These are phyloP conservation scores for Hymenoscyphus scutula DNA, from an alignment of 2,329 filamentous ascomycete species.

Conservation along the genomic window DNA sequence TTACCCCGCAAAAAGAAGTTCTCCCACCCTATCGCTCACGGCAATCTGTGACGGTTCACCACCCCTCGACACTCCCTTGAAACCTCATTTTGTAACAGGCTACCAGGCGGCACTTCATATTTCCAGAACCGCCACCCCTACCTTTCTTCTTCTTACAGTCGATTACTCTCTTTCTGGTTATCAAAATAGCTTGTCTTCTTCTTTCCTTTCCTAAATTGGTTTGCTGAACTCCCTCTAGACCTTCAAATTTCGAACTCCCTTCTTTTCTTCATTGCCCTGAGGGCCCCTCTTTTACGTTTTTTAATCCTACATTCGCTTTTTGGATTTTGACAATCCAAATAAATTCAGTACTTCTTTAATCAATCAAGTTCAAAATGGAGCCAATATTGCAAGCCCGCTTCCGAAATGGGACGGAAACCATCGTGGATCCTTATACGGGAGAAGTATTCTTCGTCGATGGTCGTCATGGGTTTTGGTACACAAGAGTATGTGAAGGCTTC, in stretches of 20 bases:
- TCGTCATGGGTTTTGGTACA: slow-evolving; percentile 40
- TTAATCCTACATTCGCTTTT: not conserved
- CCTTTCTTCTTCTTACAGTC: not conserved
- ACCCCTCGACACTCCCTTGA: not conserved
- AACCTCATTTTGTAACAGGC: slow-evolving; percentile 1
- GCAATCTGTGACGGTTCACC: not conserved
- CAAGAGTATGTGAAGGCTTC: slow-evolving; percentile 35
- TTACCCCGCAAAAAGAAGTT: not conserved
- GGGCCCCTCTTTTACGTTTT: not conserved
- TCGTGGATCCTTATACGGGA: slow-evolving; percentile 7
- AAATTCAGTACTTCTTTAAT: slow-evolving; percentile 2
- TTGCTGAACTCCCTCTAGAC: not conserved
- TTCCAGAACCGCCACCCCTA: slow-evolving; percentile 9
- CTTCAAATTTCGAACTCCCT: not conserved
- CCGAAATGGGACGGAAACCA: not conserved
- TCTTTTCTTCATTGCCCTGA: not conserved
- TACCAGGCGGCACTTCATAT: not conserved
- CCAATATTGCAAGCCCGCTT: not conserved
- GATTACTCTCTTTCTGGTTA: not conserved
- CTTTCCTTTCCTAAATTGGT: not conserved
- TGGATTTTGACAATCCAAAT: not conserved
- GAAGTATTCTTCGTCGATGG: slow-evolving; percentile 29
- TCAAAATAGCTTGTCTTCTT: not conserved
- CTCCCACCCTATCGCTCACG: not conserved
- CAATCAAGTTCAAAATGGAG: not conserved